Evolutionary conservation across 2,329 filamentous ascomycete genomes (phyloP), one percentile per base, ranked within the genome.

Genomic region (Mollisia scopiformis): DNA sequence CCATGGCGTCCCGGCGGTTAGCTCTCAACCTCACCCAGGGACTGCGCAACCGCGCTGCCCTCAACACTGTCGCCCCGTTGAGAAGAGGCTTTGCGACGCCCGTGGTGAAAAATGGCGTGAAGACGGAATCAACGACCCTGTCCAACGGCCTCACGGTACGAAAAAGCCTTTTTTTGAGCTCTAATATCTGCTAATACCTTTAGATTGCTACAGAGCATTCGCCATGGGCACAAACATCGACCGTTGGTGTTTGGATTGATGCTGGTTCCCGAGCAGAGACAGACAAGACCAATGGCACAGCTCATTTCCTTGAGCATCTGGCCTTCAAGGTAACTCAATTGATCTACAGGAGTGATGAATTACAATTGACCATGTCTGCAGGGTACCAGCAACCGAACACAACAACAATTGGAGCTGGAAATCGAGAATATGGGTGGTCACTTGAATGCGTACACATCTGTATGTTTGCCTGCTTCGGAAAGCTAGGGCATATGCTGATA

Each of bases 401-500:
- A 99, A 81, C 91, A 96, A 78, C 95, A 99, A 83, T 85, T 99
- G 77, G 95, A 99, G 84, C 89, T 99, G 68, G 95, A 99, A 84
- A 98, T 99, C 76, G 95, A 99, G 86, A 99, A 99, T 84, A 97
- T 99, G 92, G 95, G 95, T 78, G 95, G 92, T 68, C 95, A 99
- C 83, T 86, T 99, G 73, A 99, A 99, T 81, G 95, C 95, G 78
- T 99, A 99, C 85, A 99, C 95, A 74, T 98, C 94, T 84, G 93
- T 97, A 88, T 75, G 90, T 72, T 62, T 80, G 71, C 73, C 61
- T 49, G 27, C 28, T 57, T 51, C 53, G 58, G 61, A 60, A 59
- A 35, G 27, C 55, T 23, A 35, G 39, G 58, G 37, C 30, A 37
- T 37, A 57, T 58, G 49, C 69, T 72, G 61, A 72, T 58, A 67